Evolutionary conservation across 192 early-diverging fungal genomes (phyloP), one percentile per base, ranked within the genome.

Genomic region (Chytriomyces confervae): DNA sequence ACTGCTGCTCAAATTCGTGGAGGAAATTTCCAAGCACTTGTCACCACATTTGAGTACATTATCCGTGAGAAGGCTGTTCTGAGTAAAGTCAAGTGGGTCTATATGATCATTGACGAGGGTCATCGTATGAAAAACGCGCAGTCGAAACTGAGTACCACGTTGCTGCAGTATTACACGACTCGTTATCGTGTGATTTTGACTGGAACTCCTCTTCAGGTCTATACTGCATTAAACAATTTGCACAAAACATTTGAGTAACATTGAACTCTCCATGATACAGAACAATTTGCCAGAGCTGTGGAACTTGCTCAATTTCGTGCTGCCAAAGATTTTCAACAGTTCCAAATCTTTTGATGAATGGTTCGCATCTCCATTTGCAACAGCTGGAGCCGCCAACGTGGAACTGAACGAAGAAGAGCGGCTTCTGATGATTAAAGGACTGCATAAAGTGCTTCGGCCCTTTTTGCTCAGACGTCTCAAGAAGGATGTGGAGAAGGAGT

Each of bases 71-170:
- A 92, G 63, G 89, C 93, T 1, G 80, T 95, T n/a, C 85, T 98
- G 23, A 86, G 90, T 77, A 95, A 94, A 81, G 88, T 95, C 76
- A 96, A 95, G 81, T 99, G 98, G 98, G 90, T 98, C 11, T 93
- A 98, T 85, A 93, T 97, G 89, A 97, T 99, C 79, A 95, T 98
- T 76, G 98, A 99, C 79, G 98, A 99, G 82, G 98, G 98, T 73
- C 98, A 99, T 83, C 93, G 98, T 70, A 95, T 99, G 94, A 99
- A 99, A 86, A 99, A 98, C 80, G 82, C 92, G 51, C 85, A 95
- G 48, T 94, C 94, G 20, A 96, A 95, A 77, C 87, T 99, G 46
- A 92, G 94, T 23, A 82, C 85, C 10, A 95, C 93, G 45, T 83
- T 99, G 79, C 91, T 93, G 46, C 93, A 96, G 81, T 91, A 92